phyloP scores from a whole-genome alignment of 2,329 filamentous ascomycete species.

The Cryphonectria radicalis region DNA sequence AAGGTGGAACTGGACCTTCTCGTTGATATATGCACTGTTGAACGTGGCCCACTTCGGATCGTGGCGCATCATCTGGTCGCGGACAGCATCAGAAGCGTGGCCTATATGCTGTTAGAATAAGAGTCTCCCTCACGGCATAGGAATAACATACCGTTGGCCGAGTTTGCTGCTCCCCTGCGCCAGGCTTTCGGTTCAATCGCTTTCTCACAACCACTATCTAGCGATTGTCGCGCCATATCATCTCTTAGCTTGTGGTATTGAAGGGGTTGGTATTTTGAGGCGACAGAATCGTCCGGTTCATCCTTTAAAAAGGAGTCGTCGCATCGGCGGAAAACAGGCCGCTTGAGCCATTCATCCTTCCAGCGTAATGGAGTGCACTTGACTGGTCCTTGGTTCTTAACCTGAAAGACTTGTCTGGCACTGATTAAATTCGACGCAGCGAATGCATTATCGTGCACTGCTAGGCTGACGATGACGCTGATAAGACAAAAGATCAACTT shows the following conservation, averaged over 20 bases:
- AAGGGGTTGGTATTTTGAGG: conserved; percentile 29
- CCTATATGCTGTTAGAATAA: conserved; percentile 23
- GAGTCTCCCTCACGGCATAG: too few relatives aligned
- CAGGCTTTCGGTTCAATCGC: conserved; percentile 24
- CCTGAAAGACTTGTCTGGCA: conserved; percentile 29
- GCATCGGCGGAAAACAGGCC: conserved; percentile 34
- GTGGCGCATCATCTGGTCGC: conserved; percentile 38
- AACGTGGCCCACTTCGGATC: conserved; percentile 37
- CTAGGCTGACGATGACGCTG: conserved; percentile 35
- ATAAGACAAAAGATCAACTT: conserved; percentile 38
- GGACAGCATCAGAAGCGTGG: conserved; percentile 34
- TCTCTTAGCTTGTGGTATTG: conserved; percentile 36
- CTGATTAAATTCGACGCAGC: conserved; percentile 33
- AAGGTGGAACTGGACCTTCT: conserved; percentile 37
- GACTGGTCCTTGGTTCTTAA: conserved; percentile 28
- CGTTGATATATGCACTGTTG: conserved; percentile 36
- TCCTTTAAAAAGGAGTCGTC: not conserved
- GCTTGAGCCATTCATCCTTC: conserved; percentile 37
- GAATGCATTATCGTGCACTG: conserved; percentile 35
- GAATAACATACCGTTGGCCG: conserved; percentile 31
- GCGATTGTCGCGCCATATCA: conserved; percentile 36
- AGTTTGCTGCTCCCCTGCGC: conserved; percentile 34
- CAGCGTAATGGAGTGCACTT: conserved; percentile 33
- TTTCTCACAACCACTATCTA: conserved; percentile 25
- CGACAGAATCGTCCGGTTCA: not conserved